Evolutionary conservation across 2,329 filamentous ascomycete species (phyloP).

Genomic region (Paecilomyces dactylethromorphus): DNA sequence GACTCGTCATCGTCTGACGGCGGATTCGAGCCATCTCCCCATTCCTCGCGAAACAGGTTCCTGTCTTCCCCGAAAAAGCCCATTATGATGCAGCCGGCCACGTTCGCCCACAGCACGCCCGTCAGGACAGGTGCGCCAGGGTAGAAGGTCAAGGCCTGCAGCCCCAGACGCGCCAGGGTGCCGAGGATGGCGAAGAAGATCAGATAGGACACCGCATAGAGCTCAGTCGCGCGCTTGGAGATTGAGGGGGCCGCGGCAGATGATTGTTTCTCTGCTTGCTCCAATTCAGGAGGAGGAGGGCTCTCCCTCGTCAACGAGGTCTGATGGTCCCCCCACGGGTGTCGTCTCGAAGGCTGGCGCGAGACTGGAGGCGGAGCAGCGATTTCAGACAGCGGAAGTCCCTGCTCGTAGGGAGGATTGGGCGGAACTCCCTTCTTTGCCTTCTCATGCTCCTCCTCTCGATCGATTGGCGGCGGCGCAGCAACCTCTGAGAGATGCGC

Average conservation of each 20-base stretch:
- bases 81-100: slow-evolving; percentile 73
- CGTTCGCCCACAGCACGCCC: slow-evolving; percentile 79
- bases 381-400: slow-evolving; percentile 16
- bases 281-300: slow-evolving; percentile 6
- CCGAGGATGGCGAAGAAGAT: slow-evolving; percentile 80
- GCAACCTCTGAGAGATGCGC: slow-evolving; percentile 7
- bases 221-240: slow-evolving; percentile 49
- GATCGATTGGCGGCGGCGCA: neutral
- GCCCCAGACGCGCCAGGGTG: slow-evolving; percentile 72
- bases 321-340: slow-evolving; percentile 23
- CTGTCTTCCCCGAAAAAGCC: slow-evolving; percentile 78
- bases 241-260: slow-evolving; percentile 16
- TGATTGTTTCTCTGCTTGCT: slow-evolving; percentile 2
- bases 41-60: slow-evolving; percentile 65
- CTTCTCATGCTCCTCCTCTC: neutral
- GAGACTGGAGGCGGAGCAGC: slow-evolving; percentile 38
- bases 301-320: slow-evolving; percentile 11
- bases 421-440: slow-evolving; percentile 3
- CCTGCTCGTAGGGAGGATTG: slow-evolving; percentile 8
- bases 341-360: slow-evolving; percentile 29
- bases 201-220: slow-evolving; percentile 74
- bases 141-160: slow-evolving; percentile 74
- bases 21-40: slow-evolving; percentile 35
- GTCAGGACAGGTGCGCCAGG: slow-evolving; percentile 69
- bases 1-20: slow-evolving; percentile 13